Evolutionary conservation across 495 filamentous ascomycete species (phyloP), one percentile per base, ranked within the genome.

Genomic region (Aspergillus biplanus): DNA sequence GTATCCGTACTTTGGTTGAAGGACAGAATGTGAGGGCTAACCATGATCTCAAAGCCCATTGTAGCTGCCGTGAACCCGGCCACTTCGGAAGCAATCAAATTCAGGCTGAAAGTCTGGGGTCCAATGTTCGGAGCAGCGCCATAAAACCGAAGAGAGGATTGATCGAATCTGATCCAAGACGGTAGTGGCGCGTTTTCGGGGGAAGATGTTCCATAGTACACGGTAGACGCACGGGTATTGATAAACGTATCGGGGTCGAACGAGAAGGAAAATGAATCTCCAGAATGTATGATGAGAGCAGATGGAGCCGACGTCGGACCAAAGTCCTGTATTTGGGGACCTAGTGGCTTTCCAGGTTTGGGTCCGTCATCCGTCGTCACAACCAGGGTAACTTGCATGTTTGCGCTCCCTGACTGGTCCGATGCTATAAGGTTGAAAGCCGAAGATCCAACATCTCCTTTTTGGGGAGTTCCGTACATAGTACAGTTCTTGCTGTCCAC

Each of bases 151-250:
- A 97, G 81, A 7, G 65, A 76, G 3, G 69, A 63, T 2, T 83
- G 66, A 68, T 96, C 86, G 67, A 97, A 97, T 11, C 73, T 78
- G 46, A 97, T 83, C 93, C 92, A 97, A 5, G 92, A 91, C 37
- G 93, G 93, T 44, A 97, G 77, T 34, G 94, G 93, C 7, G 89
- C 88, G 67, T 93, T 91, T 63, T 93, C 87, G 6, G 78, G 77
- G n/a, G 47, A 55, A 42, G 90, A 89, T 11, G 89, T 87, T 27
- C 92, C 90, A 69, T 96, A 95, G 73, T 93, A 97, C 31, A 80
- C 75, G 35, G 81, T 85, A 9, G 77, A 75, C 34, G 72, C 69
- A 48, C 73, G 71, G 0, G 80, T 82, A 56, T 80, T 77, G 31
- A 71, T 70, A 60, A 86, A 86, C 7, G 80, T 85, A 4, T 75